Percentiles rank a stretch among this genome's conserved stretches.
These are phyloP conservation scores for Casuarina cunninghamiana DNA, from an alignment of 306 rosid species.

Conservation along the genomic window DNA sequence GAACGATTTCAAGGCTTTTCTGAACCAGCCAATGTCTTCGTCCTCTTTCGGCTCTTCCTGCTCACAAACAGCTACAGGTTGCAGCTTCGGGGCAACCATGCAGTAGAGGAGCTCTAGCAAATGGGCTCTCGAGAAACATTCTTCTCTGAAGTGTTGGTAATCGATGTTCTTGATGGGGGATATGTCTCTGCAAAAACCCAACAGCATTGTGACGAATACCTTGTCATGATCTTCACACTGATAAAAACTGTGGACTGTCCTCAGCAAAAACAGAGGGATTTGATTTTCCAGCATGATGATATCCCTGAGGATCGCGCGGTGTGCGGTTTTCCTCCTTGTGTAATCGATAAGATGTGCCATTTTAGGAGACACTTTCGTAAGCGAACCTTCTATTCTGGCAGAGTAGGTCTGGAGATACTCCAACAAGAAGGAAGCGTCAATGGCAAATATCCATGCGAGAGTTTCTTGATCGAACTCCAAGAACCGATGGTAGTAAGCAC, in stretches of 20 bases:
- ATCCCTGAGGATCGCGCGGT: constrained; percentile 14
- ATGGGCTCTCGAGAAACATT: not conserved
- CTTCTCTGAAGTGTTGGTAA: not conserved
- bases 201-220: not conserved
- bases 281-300: constrained; percentile 18
- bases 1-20: not conserved
- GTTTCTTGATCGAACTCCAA: constrained; percentile 5
- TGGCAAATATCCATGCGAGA: constrained; percentile 11
- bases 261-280: constrained; percentile 12
- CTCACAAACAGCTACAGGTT: not conserved
- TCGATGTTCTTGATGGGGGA: constrained; percentile 1
- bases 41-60: not conserved
- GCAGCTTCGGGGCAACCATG: not conserved
- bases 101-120: constrained; percentile 14
- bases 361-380: not conserved
- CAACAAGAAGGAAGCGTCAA: constrained; percentile 14
- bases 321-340: not conserved
- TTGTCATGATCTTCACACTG: not conserved
- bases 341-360: not conserved
- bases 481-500: constrained; percentile 14
- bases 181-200: constrained; percentile 4
- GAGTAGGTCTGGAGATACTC: constrained; percentile 11
- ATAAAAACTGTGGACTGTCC: not conserved
- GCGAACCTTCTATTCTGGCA: not conserved
- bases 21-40: not conserved